Evolutionary conservation across 306 rosid genomes (phyloP), one percentile per base, ranked within the genome.

Genomic region (Vigna unguiculata): DNA sequence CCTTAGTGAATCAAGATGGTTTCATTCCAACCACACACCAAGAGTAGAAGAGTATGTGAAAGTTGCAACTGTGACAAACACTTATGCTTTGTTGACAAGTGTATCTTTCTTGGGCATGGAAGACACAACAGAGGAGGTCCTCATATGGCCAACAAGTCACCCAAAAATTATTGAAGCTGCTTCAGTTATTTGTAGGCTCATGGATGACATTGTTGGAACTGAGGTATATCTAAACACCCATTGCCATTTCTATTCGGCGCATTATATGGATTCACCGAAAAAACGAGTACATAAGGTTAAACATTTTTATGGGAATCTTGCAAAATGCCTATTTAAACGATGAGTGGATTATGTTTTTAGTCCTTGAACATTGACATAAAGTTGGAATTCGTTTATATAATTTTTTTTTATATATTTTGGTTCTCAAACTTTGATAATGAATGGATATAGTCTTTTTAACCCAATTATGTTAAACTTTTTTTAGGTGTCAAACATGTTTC

Each of bases 1-100:
- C 34, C 38, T 17, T 2, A 22, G 15, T 6, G 81, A 77, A 49
- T 67, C 80, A 3, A 4, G 16, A 77, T 68, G 75, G 81, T 45
- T 8, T 7, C 11, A 16, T 55, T 1, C 14, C 0, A 68, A 67
- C 0, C 5, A 22, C 8, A 54, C 45, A 41, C 68, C 81, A 4
- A 53, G 68, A 17, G 0, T 66, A 2, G 66, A 67, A 11, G 74
- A 76, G 4, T 77, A 77, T 74, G 25, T 77, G 68, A 2, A 24
- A 17, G 34, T 25, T 0, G 40, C 7, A 53, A 28, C 25, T 4
- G 7, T 54, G 14, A 53, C 24, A 54, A 16, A 34, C 54, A 67
- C 14, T 41, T 66, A 3, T 19, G 4, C 36, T 52, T 3, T 53
- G 17, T 0, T 77, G 12, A 19, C 32, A 36, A 3, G 38, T 2